These are phyloP conservation scores for Paracorniculantispora psalliotae DNA, from an alignment of 2,329 filamentous ascomycete species.

Conservation along the genomic window DNA sequence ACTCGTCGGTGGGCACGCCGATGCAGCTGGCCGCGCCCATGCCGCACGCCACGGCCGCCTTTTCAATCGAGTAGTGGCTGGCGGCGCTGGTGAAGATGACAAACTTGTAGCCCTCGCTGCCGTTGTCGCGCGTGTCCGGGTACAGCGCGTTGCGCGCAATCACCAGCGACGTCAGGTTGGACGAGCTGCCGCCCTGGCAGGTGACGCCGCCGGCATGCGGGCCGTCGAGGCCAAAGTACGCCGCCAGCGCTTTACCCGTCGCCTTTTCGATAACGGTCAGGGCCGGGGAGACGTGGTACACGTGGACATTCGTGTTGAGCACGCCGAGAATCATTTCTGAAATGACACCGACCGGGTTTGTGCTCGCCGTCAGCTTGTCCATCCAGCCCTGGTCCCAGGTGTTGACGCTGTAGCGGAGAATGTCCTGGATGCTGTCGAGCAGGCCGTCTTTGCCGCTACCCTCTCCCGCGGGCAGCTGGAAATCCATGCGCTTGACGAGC, in stretches of 20 bases:
- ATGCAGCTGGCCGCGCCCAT: conserved; percentile 72
- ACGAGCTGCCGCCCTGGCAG: conserved; percentile 76
- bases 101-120: conserved; percentile 67
- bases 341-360: conserved; percentile 83
- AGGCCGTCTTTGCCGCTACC: conserved; percentile 68
- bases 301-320: conserved; percentile 90
- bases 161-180: conserved; percentile 80
- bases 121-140: conserved; percentile 67
- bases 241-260: conserved; percentile 67
- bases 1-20: conserved; percentile 65
- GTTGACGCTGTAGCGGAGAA: conserved; percentile 86
- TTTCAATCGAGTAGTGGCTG: conserved; percentile 91
- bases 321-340: conserved; percentile 79
- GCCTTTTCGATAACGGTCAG: conserved; percentile 83
- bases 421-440: conserved; percentile 61
- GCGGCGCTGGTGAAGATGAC: conserved; percentile 83
- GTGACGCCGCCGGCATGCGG: conserved; percentile 68
- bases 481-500: conserved; percentile 49
- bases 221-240: conserved; percentile 69
- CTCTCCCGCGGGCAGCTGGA: conserved; percentile 50
- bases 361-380: conserved; percentile 90
- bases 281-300: conserved; percentile 89
- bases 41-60: conserved; percentile 83
- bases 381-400: conserved; percentile 97
- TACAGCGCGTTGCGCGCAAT: conserved; percentile 83